Evolutionary conservation across 164 flowering plant genomes (phyloP), one percentile per base, ranked within the genome.

Genomic region (Warburgia ugandensis): DNA sequence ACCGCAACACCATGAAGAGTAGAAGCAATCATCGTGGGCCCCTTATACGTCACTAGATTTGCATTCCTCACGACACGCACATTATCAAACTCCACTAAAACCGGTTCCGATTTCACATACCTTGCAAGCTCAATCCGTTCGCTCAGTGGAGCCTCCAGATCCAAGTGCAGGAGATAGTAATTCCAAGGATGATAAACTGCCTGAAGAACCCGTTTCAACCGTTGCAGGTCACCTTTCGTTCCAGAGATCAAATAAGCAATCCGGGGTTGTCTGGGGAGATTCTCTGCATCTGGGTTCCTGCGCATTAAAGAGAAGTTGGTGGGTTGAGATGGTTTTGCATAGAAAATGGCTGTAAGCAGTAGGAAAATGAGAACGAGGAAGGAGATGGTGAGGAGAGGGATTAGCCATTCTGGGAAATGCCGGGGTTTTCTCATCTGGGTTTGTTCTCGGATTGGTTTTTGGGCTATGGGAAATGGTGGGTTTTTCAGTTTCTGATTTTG

Each of bases 161-260:
- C 98, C 11, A 92, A 77, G 52, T 92, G 98, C 37, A 92, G 37
- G 44, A 88, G 14, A 23, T 92, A 88, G 62, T 68, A 73, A 46
- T 92, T 92, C 66, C 87, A 55, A 6, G 95, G 98, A 47, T 92
- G 98, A 53, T 92, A 87, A 52, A 69, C 66, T 8, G 85, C 90
- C 60, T 74, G 86, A 7, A 92, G 69, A 6, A 79, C 36, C 32
- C 98, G 62, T 68, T 30, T 63, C 56, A 92, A 22, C 8, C 74
- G 60, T 13, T 32, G 48, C 1, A 53, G 75, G 13, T 88, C 94
- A 6, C 94, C 98, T 22, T 56, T 74, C 9, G 98, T 61, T 12
- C 98, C 96, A n/a, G 96, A 71, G 14, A 92, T 73, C 72, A 81
- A 41, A 64, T 92, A 92, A 6, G 94, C 96, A 10, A 92, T 62